phyloP scores from a whole-genome alignment of 495 filamentous ascomycete species.

The Tuber melanosporum region DNA sequence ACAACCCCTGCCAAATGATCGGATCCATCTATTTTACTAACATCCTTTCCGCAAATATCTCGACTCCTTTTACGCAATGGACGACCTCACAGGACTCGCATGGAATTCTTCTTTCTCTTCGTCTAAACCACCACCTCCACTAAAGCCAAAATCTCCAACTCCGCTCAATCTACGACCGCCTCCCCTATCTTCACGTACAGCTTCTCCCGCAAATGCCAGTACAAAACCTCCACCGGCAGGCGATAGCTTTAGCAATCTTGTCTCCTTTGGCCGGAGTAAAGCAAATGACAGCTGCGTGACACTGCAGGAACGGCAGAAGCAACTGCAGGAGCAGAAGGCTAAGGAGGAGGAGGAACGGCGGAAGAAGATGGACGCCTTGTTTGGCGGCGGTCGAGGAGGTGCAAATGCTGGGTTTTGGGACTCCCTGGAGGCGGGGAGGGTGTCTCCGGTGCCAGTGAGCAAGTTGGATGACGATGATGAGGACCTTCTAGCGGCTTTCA shows the following conservation, averaged over 20 bases:
- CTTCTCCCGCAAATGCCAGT: conserved; percentile 20
- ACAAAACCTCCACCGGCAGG: conserved; percentile 4
- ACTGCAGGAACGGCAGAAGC: conserved; percentile 77
- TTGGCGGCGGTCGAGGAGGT: conserved; percentile 54
- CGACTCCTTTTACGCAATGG: conserved; percentile 18
- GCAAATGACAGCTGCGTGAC: conserved; percentile 60
- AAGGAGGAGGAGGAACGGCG: conserved; percentile 67
- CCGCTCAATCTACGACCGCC: conserved; percentile 33
- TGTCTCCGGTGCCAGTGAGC: conserved; percentile 5
- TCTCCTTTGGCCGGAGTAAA: conserved; percentile 67
- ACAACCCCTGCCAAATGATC: not conserved
- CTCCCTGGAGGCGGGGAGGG: conserved; percentile 26
- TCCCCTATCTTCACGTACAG: conserved; percentile 16
- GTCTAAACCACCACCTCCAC: conserved; percentile 17
- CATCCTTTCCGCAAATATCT: not conserved
- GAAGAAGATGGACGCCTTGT: conserved; percentile 63
- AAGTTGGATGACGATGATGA: conserved; percentile 45
- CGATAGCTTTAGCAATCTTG: conserved; percentile 86
- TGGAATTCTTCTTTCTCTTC: conserved; percentile 27
- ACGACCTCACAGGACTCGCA: conserved; percentile 31
- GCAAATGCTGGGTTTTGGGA: conserved; percentile 35
- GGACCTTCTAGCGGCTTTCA: conserved; percentile 59
- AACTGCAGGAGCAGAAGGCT: conserved; percentile 67
- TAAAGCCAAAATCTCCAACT: conserved; percentile 19
- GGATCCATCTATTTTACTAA: not conserved